Conservation (phyloP, 2,329 filamentous ascomycete genomes). For the Fusarium sp. region DNA sequence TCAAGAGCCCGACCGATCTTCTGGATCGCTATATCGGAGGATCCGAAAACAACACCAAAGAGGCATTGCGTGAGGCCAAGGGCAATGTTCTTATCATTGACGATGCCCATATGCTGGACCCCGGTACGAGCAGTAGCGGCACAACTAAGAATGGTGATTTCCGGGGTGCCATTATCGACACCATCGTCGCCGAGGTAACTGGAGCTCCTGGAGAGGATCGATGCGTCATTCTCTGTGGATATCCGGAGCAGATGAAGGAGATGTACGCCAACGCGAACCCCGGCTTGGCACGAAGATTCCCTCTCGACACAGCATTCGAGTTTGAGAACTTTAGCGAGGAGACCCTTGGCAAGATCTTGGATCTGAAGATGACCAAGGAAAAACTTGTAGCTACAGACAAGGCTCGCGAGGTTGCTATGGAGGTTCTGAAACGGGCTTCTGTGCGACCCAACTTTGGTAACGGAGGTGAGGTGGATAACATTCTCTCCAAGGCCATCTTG, state of each 20-base stretch:
- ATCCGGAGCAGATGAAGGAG: slow-evolving; percentile 73
- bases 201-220: slow-evolving; percentile 76
- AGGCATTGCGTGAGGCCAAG: slow-evolving; percentile 69
- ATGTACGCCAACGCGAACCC: slow-evolving; percentile 81
- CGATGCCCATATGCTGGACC: slow-evolving; percentile 76
- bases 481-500: slow-evolving; percentile 41
- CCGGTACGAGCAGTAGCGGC: slow-evolving; percentile 46
- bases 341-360: slow-evolving; percentile 70
- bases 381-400: slow-evolving; percentile 64
- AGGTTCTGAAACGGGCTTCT: slow-evolving; percentile 68
- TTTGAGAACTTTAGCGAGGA: slow-evolving; percentile 75
- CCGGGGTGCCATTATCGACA: slow-evolving; percentile 76
- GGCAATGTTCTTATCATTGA: slow-evolving; percentile 84
- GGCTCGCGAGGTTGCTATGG: slow-evolving; percentile 66
- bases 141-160: slow-evolving; percentile 54
- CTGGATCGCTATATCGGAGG: slow-evolving; percentile 70
- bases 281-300: slow-evolving; percentile 74
- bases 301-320: slow-evolving; percentile 69
- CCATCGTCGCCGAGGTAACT: slow-evolving; percentile 79
- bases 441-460: slow-evolving; percentile 80
- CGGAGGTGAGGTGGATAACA: slow-evolving; percentile 76
- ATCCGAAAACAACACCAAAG: slow-evolving; percentile 77
- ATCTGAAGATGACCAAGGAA: slow-evolving; percentile 69
- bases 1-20: slow-evolving; percentile 80
- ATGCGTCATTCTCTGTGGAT: slow-evolving; percentile 78